Percentiles rank a stretch among this genome's conserved stretches.
Conservation (phyloP, 2,329 filamentous ascomycete genomes). For the Tympanopsis confertula region DNA sequence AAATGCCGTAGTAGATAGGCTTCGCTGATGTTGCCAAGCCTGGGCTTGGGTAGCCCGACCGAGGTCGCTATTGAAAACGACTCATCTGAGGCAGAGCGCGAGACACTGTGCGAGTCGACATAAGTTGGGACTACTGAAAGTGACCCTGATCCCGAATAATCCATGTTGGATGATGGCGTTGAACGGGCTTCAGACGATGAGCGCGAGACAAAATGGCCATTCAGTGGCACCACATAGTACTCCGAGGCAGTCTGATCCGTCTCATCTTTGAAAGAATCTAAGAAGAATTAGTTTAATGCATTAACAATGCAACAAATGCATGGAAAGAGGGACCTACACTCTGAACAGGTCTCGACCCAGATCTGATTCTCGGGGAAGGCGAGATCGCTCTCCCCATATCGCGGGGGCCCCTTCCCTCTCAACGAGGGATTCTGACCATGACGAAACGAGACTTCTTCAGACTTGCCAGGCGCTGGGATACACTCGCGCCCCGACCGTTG, state of each 20-base stretch:
- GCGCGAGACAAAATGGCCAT: neutral
- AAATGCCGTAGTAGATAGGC: conserved; percentile 2
- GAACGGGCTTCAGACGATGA: neutral
- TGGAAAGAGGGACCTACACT: neutral
- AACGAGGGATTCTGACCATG: conserved; percentile 3
- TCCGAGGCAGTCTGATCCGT: conserved; percentile 1
- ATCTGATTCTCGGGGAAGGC: conserved; percentile 1
- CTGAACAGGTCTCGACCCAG: conserved; percentile 1
- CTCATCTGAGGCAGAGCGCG: neutral
- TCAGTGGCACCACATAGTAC: neutral
- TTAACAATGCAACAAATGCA: neutral
- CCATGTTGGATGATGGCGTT: neutral
- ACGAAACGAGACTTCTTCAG: conserved; percentile 1
- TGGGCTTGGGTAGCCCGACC: neutral
- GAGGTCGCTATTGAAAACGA: neutral
- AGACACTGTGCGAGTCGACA: neutral
- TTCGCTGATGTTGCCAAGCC: conserved; percentile 1
- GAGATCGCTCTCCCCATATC: conserved; percentile 2
- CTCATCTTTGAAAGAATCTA: conserved; percentile 1
- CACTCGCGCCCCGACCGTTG: conserved; percentile 1
- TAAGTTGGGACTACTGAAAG: neutral
- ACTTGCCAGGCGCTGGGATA: neutral
- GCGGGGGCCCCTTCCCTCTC: neutral
- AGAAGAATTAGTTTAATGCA: neutral
- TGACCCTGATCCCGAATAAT: neutral